Conservation (phyloP, 2,329 filamentous ascomycete genomes). For the Claviceps paspali region DNA sequence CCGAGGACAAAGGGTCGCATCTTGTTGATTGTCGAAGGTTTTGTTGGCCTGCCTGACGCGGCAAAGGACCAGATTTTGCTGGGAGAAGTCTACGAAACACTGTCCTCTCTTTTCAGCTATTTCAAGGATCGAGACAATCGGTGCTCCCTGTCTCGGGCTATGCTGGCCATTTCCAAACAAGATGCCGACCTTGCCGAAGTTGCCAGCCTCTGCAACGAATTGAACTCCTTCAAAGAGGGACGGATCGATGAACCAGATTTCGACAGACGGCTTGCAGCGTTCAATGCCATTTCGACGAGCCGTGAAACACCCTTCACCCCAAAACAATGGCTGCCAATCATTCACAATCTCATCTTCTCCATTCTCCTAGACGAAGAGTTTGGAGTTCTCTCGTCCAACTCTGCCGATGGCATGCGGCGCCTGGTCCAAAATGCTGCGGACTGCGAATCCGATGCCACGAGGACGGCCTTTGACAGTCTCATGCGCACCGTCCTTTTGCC, state of each 20-base stretch:
- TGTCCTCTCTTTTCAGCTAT: slow-evolving; percentile 75
- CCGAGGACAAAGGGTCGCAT: slow-evolving; percentile 72
- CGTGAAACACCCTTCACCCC: slow-evolving; percentile 44
- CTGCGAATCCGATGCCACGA: slow-evolving; percentile 18
- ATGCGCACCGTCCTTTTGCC: slow-evolving; percentile 54
- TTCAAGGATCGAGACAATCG: slow-evolving; percentile 73
- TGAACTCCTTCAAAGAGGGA: slow-evolving; percentile 63
- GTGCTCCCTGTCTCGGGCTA: slow-evolving; percentile 54
- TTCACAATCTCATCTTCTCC: slow-evolving; percentile 82
- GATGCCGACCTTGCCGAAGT: slow-evolving; percentile 46
- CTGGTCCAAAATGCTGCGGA: slow-evolving; percentile 52
- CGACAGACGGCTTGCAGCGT: slow-evolving; percentile 63
- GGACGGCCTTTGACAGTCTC: slow-evolving; percentile 37
- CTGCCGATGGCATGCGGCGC: slow-evolving; percentile 62
- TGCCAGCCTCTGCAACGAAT: slow-evolving; percentile 54
- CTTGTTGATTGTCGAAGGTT: slow-evolving; percentile 64
- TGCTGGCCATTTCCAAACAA: slow-evolving; percentile 53
- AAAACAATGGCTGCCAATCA: slow-evolving; percentile 70
- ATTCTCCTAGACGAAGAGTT: slow-evolving; percentile 79
- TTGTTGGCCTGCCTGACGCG: slow-evolving; percentile 48
- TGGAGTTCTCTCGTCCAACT: slow-evolving; percentile 64
- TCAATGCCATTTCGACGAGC: slow-evolving; percentile 52
- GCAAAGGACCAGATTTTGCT: slow-evolving; percentile 31
- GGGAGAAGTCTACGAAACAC: slow-evolving; percentile 52
- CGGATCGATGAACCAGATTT: slow-evolving; percentile 81